A percentile compares a stretch with the other conserved stretches of the same genome.
These are phyloP conservation scores for Puya raimondii DNA, from an alignment of 176 grass and related monocot species.

Conservation along the genomic window DNA sequence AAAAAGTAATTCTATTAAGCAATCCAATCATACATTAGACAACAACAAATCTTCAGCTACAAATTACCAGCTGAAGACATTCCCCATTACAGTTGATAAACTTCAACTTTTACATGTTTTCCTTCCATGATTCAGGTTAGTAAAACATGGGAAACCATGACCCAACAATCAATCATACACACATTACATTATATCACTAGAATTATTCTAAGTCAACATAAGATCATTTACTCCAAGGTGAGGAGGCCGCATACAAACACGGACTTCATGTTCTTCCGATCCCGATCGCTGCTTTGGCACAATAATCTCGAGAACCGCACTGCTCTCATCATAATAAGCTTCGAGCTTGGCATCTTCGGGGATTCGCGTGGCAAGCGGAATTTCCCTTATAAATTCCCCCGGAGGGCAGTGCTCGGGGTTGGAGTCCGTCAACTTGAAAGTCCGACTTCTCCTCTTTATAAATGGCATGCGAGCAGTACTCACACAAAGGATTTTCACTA, in stretches of 20 bases:
- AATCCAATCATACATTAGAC: constrained; percentile 18
- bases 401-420: constrained; percentile 74
- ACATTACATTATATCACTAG: neutral
- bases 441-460: constrained; percentile 57
- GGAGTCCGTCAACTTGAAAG: constrained; percentile 62
- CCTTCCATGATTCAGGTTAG: constrained; percentile 22
- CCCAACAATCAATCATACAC: neutral
- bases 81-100: neutral
- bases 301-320: constrained; percentile 85
- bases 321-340: constrained; percentile 76
- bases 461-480: constrained; percentile 56
- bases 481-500: constrained; percentile 82
- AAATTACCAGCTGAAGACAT: constrained; percentile 23
- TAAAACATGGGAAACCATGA: neutral
- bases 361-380: constrained; percentile 69
- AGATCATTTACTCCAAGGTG: constrained; percentile 68
- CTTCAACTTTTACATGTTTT: neutral
- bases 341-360: constrained; percentile 90
- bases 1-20: constrained; percentile 17
- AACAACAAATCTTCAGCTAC: constrained; percentile 21
- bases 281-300: constrained; percentile 68
- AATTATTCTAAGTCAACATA: constrained; percentile 38
- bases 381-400: constrained; percentile 86
- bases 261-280: constrained; percentile 93
- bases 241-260: constrained; percentile 82